phyloP scores from a whole-genome alignment of 1,139 yeast species.

The Yamadazyma conglobata region DNA sequence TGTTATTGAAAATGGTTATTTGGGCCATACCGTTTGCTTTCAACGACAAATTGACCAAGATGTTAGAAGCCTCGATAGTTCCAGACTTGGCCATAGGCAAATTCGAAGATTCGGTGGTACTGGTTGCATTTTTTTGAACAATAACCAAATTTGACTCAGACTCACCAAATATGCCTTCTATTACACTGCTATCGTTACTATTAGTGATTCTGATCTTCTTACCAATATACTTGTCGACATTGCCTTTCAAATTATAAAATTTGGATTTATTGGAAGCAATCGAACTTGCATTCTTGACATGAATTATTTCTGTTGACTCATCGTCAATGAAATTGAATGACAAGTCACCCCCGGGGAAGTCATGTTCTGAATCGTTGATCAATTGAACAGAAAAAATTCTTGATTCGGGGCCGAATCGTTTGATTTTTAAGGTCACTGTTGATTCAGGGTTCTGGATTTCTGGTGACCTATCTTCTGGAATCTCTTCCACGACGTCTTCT shows the following conservation, averaged over 20 bases:
- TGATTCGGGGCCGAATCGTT: constrained; percentile 19
- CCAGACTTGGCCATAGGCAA: constrained; percentile 2
- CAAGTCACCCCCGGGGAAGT: constrained; percentile 30
- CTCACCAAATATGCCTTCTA: constrained; percentile 23
- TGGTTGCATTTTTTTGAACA: background rate
- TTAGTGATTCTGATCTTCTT: constrained; percentile 22
- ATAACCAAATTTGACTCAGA: constrained; percentile 4
- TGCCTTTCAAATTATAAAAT: constrained; percentile 26
- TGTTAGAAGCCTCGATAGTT: background rate
- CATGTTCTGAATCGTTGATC: constrained; percentile 22
- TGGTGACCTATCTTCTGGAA: no score
- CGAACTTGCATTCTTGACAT: constrained; percentile 26
- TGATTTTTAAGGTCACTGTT: constrained; percentile 19
- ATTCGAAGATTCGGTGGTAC: no score
- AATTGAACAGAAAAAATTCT: constrained; percentile 26
- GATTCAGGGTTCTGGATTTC: no score
- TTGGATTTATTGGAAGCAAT: constrained; percentile 29
- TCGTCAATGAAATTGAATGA: constrained; percentile 22
- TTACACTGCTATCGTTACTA: constrained; percentile 15
- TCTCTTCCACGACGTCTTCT: background rate
- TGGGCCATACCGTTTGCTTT: constrained; percentile 33
- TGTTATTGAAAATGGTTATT: constrained; percentile 29
- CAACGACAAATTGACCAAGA: constrained; percentile 25
- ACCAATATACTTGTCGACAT: constrained; percentile 16
- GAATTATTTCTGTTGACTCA: constrained; percentile 17